Evolutionary conservation across 805 yeast genomes (phyloP), one percentile per base, ranked within the genome.

Genomic region (Suhomyces kilbournensis): DNA sequence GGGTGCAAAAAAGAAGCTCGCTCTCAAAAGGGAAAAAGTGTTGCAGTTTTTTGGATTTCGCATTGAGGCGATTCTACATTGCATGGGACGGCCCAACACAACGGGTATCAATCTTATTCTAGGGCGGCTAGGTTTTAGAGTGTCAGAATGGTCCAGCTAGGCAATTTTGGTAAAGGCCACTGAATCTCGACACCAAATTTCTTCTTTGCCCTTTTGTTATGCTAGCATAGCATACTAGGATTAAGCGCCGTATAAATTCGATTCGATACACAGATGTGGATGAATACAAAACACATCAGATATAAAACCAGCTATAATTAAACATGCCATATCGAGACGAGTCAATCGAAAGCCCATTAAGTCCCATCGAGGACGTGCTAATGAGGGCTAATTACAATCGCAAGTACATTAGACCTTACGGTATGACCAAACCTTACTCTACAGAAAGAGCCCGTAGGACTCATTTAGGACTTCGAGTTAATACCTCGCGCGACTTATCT

Each of bases 1-100:
- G 42, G 42, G 42, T 38, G 42, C 42, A 38, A 38, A 38, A 38
- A 38, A 17, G 42, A 38, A 38, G 42, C 12, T 38, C 42, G 42
- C 42, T 19, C 40, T 35, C 42, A 19, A 7, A 38, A 38, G n/a
- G 23, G 14, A 38, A 38, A 38, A 38, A 32, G 35, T 32, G 35
- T 32, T 32, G 35, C 35, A 32, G 35, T 32, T 32, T 32, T 28
- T 32, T 32, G 9, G 9, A n/a, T n/a, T 32, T 32, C 35, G 35
- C 35, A 14, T 32, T 3, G 32, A 12, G 32, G 6, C 9, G 6
- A 28, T 12, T 12, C 32, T 28, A 28, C 32, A 3, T 12, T 28
- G 32, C 3, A 28, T 28, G 32, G 32, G 32, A 3, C n/a, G 32
- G n/a, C n/a, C 2, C 4, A 7, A 12, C n/a, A 28, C 32, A 28